These are phyloP conservation scores for Aureobasidium melanogenum DNA, from an alignment of 2,329 filamentous ascomycete genomes.

Conservation along the genomic window DNA sequence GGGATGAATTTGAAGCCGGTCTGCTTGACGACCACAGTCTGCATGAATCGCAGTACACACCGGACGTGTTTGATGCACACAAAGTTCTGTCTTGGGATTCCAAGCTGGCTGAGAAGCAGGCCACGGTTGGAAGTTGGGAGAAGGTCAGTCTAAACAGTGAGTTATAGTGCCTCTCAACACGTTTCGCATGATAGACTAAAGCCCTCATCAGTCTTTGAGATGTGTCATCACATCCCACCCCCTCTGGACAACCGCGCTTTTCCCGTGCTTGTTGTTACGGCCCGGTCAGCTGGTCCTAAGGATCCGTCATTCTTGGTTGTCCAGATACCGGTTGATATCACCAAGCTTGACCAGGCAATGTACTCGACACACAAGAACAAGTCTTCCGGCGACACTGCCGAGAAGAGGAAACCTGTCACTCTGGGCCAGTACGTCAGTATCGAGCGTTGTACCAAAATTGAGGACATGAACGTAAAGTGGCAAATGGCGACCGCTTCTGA, in stretches of 20 bases:
- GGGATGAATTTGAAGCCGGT: slow-evolving; percentile 53
- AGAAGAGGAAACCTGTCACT: slow-evolving; percentile 40
- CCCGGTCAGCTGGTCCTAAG: slow-evolving; percentile 17
- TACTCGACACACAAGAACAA: slow-evolving; percentile 22
- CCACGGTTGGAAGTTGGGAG: slow-evolving; percentile 22
- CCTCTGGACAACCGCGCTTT: slow-evolving; percentile 59
- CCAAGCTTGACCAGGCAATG: slow-evolving; percentile 26
- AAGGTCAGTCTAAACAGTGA: slow-evolving; percentile 31
- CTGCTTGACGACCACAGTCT: slow-evolving; percentile 51
- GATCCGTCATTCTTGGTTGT: slow-evolving; percentile 24
- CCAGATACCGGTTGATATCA: slow-evolving; percentile 29
- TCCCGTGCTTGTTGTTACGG: slow-evolving; percentile 54
- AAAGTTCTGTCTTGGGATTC: slow-evolving; percentile 36
- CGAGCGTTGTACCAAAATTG: slow-evolving; percentile 48
- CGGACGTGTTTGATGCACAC: slow-evolving; percentile 43
- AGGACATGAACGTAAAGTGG: slow-evolving; percentile 52
- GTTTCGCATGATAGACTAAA: neutral
- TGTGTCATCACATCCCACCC: slow-evolving; percentile 54
- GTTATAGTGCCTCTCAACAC: slow-evolving; percentile 9
- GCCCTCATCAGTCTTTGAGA: slow-evolving; percentile 46
- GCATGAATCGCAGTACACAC: slow-evolving; percentile 52
- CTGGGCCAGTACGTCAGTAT: slow-evolving; percentile 56
- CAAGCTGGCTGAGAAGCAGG: slow-evolving; percentile 18
- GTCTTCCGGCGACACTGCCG: slow-evolving; percentile 22
- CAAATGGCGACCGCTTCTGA: slow-evolving; percentile 69